Base-by-base conservation (phyloP, 2,329 filamentous ascomycete genomes). In the Fusarium bulbicola region DNA sequence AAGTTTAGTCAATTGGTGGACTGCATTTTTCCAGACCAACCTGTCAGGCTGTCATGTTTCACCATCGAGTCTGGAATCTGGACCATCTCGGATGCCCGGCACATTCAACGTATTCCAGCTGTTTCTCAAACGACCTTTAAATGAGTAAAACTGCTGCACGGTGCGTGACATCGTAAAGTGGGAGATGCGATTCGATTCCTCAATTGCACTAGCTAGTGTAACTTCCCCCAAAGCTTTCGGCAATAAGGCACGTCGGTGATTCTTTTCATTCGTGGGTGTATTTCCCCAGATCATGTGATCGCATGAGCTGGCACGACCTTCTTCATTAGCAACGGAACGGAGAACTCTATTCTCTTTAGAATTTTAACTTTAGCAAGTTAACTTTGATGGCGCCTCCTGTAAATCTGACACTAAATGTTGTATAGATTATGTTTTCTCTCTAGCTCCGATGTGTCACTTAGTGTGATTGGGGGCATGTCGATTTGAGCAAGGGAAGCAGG, bases 31-130 rank as follows among this genome's bases (percentile, higher is more conserved):
- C 70, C 70, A 50, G n/a, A 20, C 11, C 9, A 26, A 14, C 7
- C 36, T 57, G 39, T 56, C 54, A 37, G 34, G 66, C 37, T 71
- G 66, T 59, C 56, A 50, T 40, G 71, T 73, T 74, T 72, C 71
- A 73, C 18, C 16, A 61, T 42, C 7, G 42, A 30, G 65, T 47
- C 60, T 60, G 24, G 59, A 56, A 34, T n/a, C 11, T 39, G 6
- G 10, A 26, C 32, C 15, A 49, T 52, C 37, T 43, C 70, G 70
- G 70, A 37, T 52, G 40, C 42, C 14, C 70, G 70, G 70, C 70
- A 73, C 54, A 18, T 11, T 30, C 4, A 20, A 57, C n/a, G 11
- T 9, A 14, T n/a, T 30, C 52, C 47, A 34, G 13, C 21, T 24
- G 37, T 24, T n/a, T 47, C 12, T 58, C 14, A 36, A 14, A 26